Percentiles rank a stretch among this genome's conserved stretches.
phyloP scores from a whole-genome alignment of 148 eudicot species.

The Rhododendron williamsianum region DNA sequence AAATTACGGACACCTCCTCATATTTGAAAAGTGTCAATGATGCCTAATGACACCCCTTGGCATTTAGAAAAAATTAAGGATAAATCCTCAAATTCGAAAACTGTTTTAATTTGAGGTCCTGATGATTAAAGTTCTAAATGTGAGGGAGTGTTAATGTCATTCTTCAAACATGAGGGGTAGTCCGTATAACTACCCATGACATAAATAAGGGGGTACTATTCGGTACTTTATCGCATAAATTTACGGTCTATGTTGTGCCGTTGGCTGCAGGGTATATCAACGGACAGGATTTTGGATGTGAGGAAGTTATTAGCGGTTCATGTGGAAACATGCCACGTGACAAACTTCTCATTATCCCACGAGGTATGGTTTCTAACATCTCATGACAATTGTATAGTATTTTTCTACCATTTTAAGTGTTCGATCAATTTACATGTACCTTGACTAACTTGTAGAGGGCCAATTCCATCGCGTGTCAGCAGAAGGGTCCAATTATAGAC shows the following conservation, averaged over 20 bases:
- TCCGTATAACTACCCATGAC: background rate
- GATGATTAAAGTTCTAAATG: too few species aligned
- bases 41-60: background rate
- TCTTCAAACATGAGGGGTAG: background rate
- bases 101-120: too few species aligned
- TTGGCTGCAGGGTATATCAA: constrained; percentile 73
- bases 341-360: constrained; percentile 78
- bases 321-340: constrained; percentile 86
- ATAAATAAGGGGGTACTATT: background rate
- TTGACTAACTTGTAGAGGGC: background rate
- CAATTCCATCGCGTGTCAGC: background rate
- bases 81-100: too few species aligned
- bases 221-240: too few species aligned
- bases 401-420: background rate
- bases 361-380: constrained; percentile 44
- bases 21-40: background rate
- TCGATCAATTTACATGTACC: background rate
- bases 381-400: background rate
- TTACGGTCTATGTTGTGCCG: background rate
- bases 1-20: background rate
- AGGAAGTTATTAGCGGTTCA: constrained; percentile 68
- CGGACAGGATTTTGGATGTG: constrained; percentile 89
- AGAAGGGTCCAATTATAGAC: background rate
- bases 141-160: background rate
- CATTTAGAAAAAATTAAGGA: too few species aligned